Evolutionary conservation across 345 rosid genomes (phyloP).

Genomic region (Eucalyptus regnans): DNA sequence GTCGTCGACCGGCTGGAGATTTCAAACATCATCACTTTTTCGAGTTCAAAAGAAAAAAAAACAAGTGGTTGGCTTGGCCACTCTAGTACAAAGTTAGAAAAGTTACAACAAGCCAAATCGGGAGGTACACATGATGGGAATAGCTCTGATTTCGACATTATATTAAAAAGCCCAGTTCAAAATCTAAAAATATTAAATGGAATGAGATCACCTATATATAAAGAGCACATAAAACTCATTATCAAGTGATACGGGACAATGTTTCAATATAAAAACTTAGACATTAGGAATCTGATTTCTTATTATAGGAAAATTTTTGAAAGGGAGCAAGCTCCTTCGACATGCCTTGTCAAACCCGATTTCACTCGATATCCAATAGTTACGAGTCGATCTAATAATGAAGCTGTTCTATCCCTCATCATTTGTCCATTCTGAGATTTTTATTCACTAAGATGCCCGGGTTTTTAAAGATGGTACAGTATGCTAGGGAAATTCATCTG

Average conservation of each 20-base stretch:
- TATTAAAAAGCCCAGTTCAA: background rate
- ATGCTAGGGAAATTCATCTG: background rate
- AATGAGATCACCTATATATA: rapidly evolving
- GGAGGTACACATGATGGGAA: background rate
- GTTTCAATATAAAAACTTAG: background rate
- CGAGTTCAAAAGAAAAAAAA: background rate
- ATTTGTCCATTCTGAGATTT: background rate
- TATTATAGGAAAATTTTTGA: too few species aligned
- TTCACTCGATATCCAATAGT: background rate
- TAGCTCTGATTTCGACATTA: rapidly evolving
- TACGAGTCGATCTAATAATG: background rate
- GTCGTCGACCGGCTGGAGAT: background rate
- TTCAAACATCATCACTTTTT: background rate
- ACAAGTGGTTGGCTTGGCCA: background rate
- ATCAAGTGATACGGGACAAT: rapidly evolving
- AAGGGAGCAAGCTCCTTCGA: background rate
- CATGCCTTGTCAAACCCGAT: background rate
- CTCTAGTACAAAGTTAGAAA: background rate
- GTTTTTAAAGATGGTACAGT: background rate
- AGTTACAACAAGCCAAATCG: background rate
- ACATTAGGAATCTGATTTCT: too few species aligned
- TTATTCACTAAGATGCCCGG: background rate
- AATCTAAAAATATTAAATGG: background rate
- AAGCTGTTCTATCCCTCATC: background rate
- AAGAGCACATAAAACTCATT: rapidly evolving